A percentile compares a stretch with the other conserved stretches of the same genome.
phyloP scores from a whole-genome alignment of 345 rosid genomes.

The Ceriops tagal region DNA sequence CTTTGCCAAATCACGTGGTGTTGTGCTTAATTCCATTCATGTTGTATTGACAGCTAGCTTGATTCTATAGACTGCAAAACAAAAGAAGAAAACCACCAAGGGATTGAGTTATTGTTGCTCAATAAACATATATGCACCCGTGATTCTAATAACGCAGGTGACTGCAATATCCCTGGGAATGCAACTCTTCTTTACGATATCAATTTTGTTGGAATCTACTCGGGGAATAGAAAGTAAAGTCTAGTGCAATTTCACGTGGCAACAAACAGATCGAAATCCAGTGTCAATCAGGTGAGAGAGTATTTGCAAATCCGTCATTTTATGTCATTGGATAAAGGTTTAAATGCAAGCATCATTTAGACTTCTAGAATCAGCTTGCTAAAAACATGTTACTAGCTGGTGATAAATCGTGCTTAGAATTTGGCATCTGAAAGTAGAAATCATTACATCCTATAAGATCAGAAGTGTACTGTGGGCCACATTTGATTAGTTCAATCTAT shows the following conservation, averaged over 20 bases:
- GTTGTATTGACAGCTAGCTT: neutral
- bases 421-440: neutral
- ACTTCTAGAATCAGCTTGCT: neutral
- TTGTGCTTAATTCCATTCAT: slow-evolving; percentile 1
- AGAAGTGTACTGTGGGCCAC: too few relatives aligned
- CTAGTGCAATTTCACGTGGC: neutral
- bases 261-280: neutral
- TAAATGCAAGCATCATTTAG: neutral
- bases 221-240: slow-evolving; percentile 65
- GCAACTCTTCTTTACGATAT: slow-evolving; percentile 90
- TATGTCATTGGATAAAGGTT: neutral
- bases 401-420: neutral
- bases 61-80: neutral
- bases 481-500: too few relatives aligned
- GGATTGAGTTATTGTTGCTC: neutral
- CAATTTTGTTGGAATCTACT: slow-evolving; percentile 65
- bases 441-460: too few relatives aligned
- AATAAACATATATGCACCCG: neutral
- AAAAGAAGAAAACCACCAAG: neutral
- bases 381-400: neutral
- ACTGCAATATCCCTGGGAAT: slow-evolving; percentile 91
- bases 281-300: slow-evolving; percentile 16
- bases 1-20: neutral
- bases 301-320: neutral
- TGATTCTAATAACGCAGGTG: slow-evolving; percentile 48